phyloP scores from a whole-genome alignment of 108 stramenopile genomes.

The Cyclotella cryptica region DNA sequence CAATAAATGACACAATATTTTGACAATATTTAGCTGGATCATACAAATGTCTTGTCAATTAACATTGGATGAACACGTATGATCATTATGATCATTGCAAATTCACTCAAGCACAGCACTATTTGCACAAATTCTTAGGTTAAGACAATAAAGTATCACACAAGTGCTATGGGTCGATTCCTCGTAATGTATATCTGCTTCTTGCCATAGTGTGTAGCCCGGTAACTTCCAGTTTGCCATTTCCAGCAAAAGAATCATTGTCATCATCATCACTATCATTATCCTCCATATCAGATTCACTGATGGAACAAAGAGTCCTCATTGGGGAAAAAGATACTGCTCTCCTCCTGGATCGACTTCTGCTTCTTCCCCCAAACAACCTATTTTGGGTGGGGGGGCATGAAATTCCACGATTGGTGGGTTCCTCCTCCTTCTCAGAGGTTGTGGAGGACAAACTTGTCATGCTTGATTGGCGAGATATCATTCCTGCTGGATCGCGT shows the following conservation, averaged over 20 bases:
- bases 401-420: constrained; percentile 14
- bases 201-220: background rate
- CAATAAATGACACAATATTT: too few relatives aligned
- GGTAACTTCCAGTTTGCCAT: background rate
- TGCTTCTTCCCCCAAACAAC: constrained; percentile 33
- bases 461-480: constrained; percentile 25
- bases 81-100: too few relatives aligned
- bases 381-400: constrained; percentile 42
- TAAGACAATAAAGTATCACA: too few relatives aligned
- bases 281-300: constrained; percentile 42
- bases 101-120: too few relatives aligned
- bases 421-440: constrained; percentile 10
- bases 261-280: constrained; percentile 31
- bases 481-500: constrained; percentile 27
- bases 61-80: too few relatives aligned
- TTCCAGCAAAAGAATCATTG: constrained; percentile 3
- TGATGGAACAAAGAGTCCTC: constrained; percentile 45
- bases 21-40: too few relatives aligned
- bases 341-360: constrained; percentile 46
- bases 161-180: constrained; percentile 28
- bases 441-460: background rate
- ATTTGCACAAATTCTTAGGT: too few relatives aligned
- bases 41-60: too few relatives aligned
- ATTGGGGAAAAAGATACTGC: constrained; percentile 47
- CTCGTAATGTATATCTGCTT: constrained; percentile 13